phyloP scores from a whole-genome alignment of 1,284 basidiomycete species.

The Pseudozyma hubeiensis region DNA sequence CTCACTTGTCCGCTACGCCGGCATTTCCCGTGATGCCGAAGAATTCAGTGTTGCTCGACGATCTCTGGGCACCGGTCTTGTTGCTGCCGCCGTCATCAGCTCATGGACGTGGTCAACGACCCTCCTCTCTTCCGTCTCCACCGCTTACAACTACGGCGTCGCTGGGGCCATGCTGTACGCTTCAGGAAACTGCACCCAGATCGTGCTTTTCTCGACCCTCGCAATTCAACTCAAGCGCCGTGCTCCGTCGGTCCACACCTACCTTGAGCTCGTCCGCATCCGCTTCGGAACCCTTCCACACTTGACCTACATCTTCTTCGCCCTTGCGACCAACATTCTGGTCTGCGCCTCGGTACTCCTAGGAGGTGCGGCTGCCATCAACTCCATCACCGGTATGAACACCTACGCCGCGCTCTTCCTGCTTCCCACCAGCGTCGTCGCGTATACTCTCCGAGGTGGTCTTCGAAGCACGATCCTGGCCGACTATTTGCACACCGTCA shows the following conservation, averaged over 20 bases:
- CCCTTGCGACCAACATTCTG: slow-evolving; percentile 61
- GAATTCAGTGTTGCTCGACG: slow-evolving; percentile 58
- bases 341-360: slow-evolving; percentile 57
- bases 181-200: slow-evolving; percentile 58
- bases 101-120: slow-evolving; percentile 64
- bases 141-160: slow-evolving; percentile 63
- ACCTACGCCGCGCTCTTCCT: slow-evolving; percentile 55
- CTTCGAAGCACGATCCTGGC: slow-evolving; percentile 56
- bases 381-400: slow-evolving; percentile 59
- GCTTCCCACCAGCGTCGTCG: slow-evolving; percentile 55
- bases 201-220: slow-evolving; percentile 59
- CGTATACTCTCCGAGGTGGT: slow-evolving; percentile 59
- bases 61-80: slow-evolving; percentile 59
- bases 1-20: slow-evolving; percentile 46
- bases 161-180: slow-evolving; percentile 61
- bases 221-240: slow-evolving; percentile 61
- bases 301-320: slow-evolving; percentile 61
- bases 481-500: slow-evolving; percentile 61
- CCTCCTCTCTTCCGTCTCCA: slow-evolving; percentile 52
- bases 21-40: slow-evolving; percentile 47
- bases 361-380: slow-evolving; percentile 58
- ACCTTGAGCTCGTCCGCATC: slow-evolving; percentile 58
- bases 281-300: slow-evolving; percentile 54
- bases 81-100: slow-evolving; percentile 57
- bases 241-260: slow-evolving; percentile 58